Evolutionary conservation across 441 rosid species (phyloP).

Genomic region (Euphorbia corollata): DNA sequence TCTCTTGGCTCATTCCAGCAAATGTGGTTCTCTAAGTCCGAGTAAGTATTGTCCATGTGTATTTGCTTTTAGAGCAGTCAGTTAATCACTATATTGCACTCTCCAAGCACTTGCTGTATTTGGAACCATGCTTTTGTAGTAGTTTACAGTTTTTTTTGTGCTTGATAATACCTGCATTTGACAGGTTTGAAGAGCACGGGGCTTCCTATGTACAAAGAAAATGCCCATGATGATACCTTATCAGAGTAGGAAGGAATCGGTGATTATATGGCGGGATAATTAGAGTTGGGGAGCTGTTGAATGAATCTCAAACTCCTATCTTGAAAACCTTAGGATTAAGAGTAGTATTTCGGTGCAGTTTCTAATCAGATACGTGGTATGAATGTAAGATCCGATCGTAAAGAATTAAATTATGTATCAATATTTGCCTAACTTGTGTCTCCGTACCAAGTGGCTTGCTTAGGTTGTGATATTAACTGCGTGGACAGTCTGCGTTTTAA

Average conservation of each 20-base stretch:
- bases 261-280: neutral
- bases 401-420: neutral
- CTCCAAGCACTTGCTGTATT: neutral
- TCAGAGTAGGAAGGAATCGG: neutral
- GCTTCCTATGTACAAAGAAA: slow-evolving; percentile 87
- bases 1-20: slow-evolving; percentile 98
- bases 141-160: neutral
- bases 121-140: neutral
- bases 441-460: neutral
- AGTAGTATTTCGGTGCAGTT: neutral
- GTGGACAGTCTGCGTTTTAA: neutral
- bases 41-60: slow-evolving; percentile 44
- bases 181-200: slow-evolving; percentile 93
- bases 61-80: neutral
- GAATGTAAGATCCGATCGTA: neutral
- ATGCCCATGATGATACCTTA: slow-evolving; percentile 47
- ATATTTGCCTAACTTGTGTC: neutral
- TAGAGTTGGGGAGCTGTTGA: neutral
- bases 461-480: slow-evolving; percentile 1
- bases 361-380: neutral
- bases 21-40: slow-evolving; percentile 98
- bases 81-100: neutral
- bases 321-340: neutral
- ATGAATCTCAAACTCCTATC: neutral
- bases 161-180: slow-evolving; percentile 9